Conservation (phyloP, 768 basidiomycete genomes). For the Sarcodon aspratus region DNA sequence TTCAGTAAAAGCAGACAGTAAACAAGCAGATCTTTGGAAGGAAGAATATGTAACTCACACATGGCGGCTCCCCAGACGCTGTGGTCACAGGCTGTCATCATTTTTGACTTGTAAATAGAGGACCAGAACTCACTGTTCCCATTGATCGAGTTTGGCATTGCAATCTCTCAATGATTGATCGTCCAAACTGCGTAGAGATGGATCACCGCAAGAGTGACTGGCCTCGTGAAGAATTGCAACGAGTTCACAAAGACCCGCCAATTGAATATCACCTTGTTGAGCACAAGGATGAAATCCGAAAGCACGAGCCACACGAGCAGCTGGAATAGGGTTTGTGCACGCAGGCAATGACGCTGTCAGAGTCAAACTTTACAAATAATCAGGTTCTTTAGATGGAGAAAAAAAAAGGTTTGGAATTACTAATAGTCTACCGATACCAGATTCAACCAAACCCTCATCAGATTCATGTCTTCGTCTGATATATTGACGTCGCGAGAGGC, state of each 20-base stretch:
- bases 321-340: not conserved
- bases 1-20: too few relatives aligned
- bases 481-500: not conserved
- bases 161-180: not conserved
- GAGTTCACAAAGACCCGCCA: conserved; percentile 3
- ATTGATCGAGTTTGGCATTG: not conserved
- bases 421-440: conserved; percentile 6
- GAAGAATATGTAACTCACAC: not conserved
- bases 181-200: not conserved
- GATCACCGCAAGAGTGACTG: conserved; percentile 3
- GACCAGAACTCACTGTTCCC: not conserved
- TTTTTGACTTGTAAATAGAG: not conserved
- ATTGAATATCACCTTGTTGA: not conserved
- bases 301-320: not conserved
- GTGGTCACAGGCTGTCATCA: not conserved
- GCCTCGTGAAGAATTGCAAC: conserved; percentile 3
- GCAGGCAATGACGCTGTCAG: not conserved
- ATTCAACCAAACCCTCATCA: conserved; percentile 5
- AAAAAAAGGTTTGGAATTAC: not conserved
- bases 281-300: not conserved
- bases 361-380: not conserved
- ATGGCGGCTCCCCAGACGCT: not conserved
- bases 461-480: conserved; percentile 3
- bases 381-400: not conserved
- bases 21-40: too few relatives aligned